Evolutionary conservation across 768 basidiomycete species (phyloP).

Genomic region (Leccinum variicolor): DNA sequence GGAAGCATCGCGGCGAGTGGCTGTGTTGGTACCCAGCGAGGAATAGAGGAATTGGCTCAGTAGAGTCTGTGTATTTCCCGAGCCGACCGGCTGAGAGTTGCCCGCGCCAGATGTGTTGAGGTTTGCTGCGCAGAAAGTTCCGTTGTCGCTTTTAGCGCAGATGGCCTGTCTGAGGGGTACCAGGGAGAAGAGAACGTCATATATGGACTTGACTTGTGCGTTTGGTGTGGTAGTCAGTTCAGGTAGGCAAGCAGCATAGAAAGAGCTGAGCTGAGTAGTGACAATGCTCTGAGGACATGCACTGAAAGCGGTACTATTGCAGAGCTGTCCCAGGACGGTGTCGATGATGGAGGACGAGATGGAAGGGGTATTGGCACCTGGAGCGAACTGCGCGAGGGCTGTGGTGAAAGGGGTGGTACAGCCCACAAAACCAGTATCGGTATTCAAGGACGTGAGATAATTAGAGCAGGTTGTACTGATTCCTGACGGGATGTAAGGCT

Average conservation of each 20-base stretch:
- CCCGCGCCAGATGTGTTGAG: constrained; percentile 31
- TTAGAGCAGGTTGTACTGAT: constrained; percentile 52
- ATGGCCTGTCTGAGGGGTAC: constrained; percentile 61
- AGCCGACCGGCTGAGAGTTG: constrained; percentile 7
- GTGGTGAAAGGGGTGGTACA: constrained; percentile 65
- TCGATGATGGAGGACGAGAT: constrained; percentile 44
- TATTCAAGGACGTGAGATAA: constrained; percentile 65
- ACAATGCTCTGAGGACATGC: constrained; percentile 59
- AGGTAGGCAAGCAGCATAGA: constrained; percentile 63
- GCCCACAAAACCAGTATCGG: constrained; percentile 47
- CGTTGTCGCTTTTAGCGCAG: constrained; percentile 72
- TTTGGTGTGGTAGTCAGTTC: constrained; percentile 63
- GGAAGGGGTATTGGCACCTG: constrained; percentile 38
- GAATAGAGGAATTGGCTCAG: constrained; percentile 27
- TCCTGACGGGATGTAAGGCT: constrained; percentile 63
- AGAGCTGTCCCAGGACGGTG: constrained; percentile 53
- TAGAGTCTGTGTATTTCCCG: constrained; percentile 2
- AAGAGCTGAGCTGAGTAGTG: constrained; percentile 58
- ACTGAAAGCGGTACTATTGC: constrained; percentile 41
- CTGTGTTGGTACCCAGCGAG: constrained; percentile 16
- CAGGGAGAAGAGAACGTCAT: constrained; percentile 79
- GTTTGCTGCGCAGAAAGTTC: constrained; percentile 64
- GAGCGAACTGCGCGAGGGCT: constrained; percentile 54
- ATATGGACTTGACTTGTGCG: constrained; percentile 53
- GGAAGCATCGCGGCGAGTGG: constrained; percentile 24